Base-by-base conservation (phyloP, 805 yeast genomes). In the Tetrapisispora namnaoensis region DNA sequence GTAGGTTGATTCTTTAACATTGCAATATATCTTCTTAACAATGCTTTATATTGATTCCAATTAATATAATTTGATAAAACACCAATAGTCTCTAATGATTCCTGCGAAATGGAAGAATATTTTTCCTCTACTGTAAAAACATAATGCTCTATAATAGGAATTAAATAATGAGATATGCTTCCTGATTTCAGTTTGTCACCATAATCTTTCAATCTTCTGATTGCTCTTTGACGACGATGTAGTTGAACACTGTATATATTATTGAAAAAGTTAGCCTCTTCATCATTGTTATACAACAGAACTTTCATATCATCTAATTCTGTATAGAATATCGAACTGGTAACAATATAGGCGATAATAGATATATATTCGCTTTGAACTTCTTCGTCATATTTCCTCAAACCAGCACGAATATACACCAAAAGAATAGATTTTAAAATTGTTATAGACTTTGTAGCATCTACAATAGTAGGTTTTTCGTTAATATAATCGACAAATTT, bases 131-230 rank as follows among this genome's bases (percentile, higher is more conserved):
- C 65, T 51, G 79, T 73, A 51, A 73, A 74, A 1, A 85, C 88
- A 66, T 82, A 88, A 52, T 79, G 81, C 68, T 93, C 98, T 51
- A 90, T 73, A 53, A 90, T 77, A 4, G 99, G 98, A 49, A 93
- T 67, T 40, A 93, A 59, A 61, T 83, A 89, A 59, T 86, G 93
- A 0, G 95, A 75, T 47, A 91, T 78, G 55, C 80, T 82, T 36
- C 70, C 67, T 24, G 77, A 77, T 0, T 77, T 65, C 7, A 90
- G 64, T 7, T 70, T 54, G 20, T 63, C 50, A 6, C 79, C 75
- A 40, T 73, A 57, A 5, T 72, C 79, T 11, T 75, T 74, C 28
- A 90, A 66, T 50, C 85, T 75, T 57, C 79, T 76, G 21, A 91
- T 73, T 0, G 98, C 95, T 57, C 89, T 76, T 63, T 85, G 89